Conservation (phyloP, 257 asterid genomes). For the Rubia yunnanensis region DNA sequence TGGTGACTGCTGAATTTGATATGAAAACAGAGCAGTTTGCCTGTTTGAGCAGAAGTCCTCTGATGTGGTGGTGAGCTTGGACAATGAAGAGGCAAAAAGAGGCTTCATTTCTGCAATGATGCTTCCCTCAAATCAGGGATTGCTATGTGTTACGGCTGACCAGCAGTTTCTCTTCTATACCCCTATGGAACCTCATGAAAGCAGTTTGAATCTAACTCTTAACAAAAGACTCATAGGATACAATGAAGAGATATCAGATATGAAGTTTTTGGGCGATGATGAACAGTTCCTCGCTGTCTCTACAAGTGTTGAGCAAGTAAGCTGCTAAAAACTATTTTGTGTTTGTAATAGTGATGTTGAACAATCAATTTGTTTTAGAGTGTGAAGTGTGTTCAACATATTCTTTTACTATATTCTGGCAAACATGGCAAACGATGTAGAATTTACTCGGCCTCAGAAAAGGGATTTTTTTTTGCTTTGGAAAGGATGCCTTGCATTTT, state of each 20-base stretch:
- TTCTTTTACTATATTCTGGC: neutral
- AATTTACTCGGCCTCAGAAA: neutral
- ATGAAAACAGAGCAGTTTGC: constrained; percentile 53
- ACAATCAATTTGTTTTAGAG: neutral
- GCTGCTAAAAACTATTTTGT: constrained; percentile 7
- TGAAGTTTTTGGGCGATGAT: constrained; percentile 92
- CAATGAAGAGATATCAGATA: constrained; percentile 91
- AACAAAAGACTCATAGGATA: constrained; percentile 80
- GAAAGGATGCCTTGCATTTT: neutral
- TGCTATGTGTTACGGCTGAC: constrained; percentile 86
- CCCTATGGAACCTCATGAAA: constrained; percentile 38
- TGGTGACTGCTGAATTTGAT: constrained; percentile 5
- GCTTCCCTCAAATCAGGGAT: constrained; percentile 70
- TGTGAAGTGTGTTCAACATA: neutral
- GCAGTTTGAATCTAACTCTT: constrained; percentile 41
- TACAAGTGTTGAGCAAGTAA: constrained; percentile 89
- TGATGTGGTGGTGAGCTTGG: constrained; percentile 56
- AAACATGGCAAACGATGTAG: neutral
- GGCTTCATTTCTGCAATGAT: constrained; percentile 79
- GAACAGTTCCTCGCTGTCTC: constrained; percentile 90
- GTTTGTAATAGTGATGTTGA: neutral
- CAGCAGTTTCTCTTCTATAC: constrained; percentile 88
- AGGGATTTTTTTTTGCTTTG: neutral
- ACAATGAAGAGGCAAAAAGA: constrained; percentile 61
- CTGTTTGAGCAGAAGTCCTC: constrained; percentile 86